Base-by-base conservation (phyloP, 768 basidiomycete genomes). In the Leccinum broughii region DNA sequence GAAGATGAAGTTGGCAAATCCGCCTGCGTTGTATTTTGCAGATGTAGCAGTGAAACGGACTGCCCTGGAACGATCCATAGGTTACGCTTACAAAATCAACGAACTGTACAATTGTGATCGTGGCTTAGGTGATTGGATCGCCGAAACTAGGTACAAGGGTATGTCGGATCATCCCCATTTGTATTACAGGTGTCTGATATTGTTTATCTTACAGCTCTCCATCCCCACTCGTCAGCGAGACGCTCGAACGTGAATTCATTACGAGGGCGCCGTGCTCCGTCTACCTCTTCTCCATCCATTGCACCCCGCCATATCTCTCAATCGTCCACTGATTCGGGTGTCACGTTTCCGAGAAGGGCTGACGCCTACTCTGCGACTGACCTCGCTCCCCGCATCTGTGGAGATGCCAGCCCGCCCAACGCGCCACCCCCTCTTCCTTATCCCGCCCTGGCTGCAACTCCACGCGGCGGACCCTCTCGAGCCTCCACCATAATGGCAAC, bases 21-120 rank as follows among this genome's bases (percentile, higher is more conserved):
- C 91, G 3, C 76, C 85, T 49, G 88, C 90, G 13, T 83, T 95
- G 85, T 80, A 81, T 63, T 90, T 82, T 66, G 77, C 80, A 49
- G 91, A 95, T 67, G 79, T 95, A 4, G 66, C 79, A 32, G 68
- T 74, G 14, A 80, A 81, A 72, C 82, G 77, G 63, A 86, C 80
- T 30, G 66, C 88, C 3, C 61, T 83, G 4, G 93, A 94, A 66
- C 81, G 93, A 52, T 90, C 88, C 60, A 69, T 76, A 24, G 83
- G 86, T 39, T 95, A 95, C 66, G 88, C 89, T 26, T 76, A 79
- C 64, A 95, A 93, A 77, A 91, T 95, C 63, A 92, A 92, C 67
- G 91, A 94, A 69, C 72, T 95, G 20, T 84, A 85, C 57, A 77
- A 80, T 61, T 86, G 84, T 67, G 89, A 93, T 66, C 89, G 88